Evolutionary conservation across 805 yeast species (phyloP).

Genomic region (Yarrowia hollandica): DNA sequence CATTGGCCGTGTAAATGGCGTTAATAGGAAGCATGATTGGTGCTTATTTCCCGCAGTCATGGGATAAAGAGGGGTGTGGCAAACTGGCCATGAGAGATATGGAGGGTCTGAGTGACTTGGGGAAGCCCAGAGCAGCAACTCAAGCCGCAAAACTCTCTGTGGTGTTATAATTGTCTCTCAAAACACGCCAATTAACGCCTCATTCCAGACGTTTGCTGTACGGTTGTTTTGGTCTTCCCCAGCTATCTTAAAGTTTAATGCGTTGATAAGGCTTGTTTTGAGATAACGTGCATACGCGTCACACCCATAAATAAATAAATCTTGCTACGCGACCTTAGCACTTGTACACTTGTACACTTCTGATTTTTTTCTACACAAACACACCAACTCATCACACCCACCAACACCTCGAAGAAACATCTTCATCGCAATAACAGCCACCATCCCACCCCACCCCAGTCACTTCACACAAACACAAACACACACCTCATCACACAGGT

Average conservation of each 20-base stretch:
- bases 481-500: not conserved
- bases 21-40: constrained; percentile 13
- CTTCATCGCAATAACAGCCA: not conserved
- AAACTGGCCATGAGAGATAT: too few relatives aligned
- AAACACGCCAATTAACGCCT: too few relatives aligned
- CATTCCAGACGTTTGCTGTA: not conserved
- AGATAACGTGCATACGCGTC: constrained; percentile 28
- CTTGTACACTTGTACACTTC: not conserved
- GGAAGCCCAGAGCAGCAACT: too few relatives aligned
- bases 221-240: constrained; percentile 20
- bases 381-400: not conserved
- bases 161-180: too few relatives aligned
- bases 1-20: constrained; percentile 1
- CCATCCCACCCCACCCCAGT: constrained; percentile 6
- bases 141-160: too few relatives aligned
- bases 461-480: constrained; percentile 1
- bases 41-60: constrained; percentile 24
- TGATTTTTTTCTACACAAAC: not conserved
- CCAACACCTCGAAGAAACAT: too few relatives aligned
- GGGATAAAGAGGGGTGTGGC: not conserved
- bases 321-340: constrained; percentile 22
- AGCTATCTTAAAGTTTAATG: constrained; percentile 16
- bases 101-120: too few relatives aligned
- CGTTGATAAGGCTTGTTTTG: constrained; percentile 26
- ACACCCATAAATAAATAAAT: constrained; percentile 15